A percentile compares a stretch with the other conserved stretches of the same genome.
phyloP scores from a whole-genome alignment of 1,284 basidiomycete genomes.

The Cryptococcus hybrid region DNA sequence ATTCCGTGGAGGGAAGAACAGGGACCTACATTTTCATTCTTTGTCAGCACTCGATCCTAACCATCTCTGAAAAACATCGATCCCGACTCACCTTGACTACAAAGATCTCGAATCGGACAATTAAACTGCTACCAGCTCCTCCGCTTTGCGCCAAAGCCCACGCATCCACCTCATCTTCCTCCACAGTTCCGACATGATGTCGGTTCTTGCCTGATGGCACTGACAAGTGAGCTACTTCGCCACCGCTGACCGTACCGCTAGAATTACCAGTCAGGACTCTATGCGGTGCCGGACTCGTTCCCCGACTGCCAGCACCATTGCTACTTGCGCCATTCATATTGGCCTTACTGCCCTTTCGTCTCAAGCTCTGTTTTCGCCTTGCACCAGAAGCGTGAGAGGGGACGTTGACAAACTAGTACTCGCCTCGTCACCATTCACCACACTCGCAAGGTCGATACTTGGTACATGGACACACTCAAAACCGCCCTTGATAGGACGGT shows the following conservation, averaged over 20 bases:
- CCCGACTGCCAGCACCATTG: constrained; percentile 3
- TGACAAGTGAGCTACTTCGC: constrained; percentile 7
- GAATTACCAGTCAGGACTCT: constrained; percentile 11
- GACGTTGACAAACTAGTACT: constrained; percentile 19
- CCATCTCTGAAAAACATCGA: background rate
- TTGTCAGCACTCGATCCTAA: background rate
- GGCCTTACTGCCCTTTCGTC: constrained; percentile 20
- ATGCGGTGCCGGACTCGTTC: constrained; percentile 4
- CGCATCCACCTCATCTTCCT: constrained; percentile 63
- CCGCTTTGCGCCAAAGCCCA: constrained; percentile 59
- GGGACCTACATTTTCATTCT: constrained; percentile 64
- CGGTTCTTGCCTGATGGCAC: background rate
- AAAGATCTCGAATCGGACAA: constrained; percentile 90
- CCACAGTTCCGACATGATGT: background rate
- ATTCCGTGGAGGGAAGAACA: constrained; percentile 88
- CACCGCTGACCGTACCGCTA: constrained; percentile 16
- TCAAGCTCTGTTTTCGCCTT: constrained; percentile 19
- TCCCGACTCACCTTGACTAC: constrained; percentile 77
- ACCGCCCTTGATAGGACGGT: constrained; percentile 83
- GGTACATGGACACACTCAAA: constrained; percentile 96
- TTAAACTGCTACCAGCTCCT: constrained; percentile 62
- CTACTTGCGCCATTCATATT: constrained; percentile 10
- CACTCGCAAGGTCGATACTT: constrained; percentile 80
- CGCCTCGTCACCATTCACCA: constrained; percentile 52
- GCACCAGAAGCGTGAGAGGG: constrained; percentile 3